Base-by-base conservation (phyloP, 306 rosid species). In the Biancaea sappan region DNA sequence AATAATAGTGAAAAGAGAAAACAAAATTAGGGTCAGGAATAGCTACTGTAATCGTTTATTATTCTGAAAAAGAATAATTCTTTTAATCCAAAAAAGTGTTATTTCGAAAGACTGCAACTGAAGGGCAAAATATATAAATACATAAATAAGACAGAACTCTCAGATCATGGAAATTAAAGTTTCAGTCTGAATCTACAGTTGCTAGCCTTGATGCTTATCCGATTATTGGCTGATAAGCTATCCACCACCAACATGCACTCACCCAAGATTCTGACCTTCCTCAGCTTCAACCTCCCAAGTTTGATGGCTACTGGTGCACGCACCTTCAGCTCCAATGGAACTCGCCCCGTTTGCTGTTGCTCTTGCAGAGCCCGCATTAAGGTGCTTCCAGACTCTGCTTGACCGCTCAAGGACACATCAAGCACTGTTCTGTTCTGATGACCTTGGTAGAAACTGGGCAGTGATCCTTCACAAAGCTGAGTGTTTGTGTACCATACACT, bases 371-470 rank as follows among this genome's bases (percentile, higher is more conserved):
- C 91, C 2, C 34, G 40, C 89, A 88, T 80, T 57, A 88, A 53
- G 19, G 83, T 66, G 74, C 35, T 86, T 31, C 89, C 93, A 4
- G 78, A 72, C 60, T 75, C 81, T 4, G 74, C 80, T 66, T 81
- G 77, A n/a, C 93, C 93, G 0, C 87, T 80, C 73, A 86, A 80
- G 66, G 77, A 79, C 72, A 88, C 86, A 15, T 84, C 56, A 22
- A 84, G 66, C 19, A 48, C 62, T 22, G 93, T 86, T 66, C 63
- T 86, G 83, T 88, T 86, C 60, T 61, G 82, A 71, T 88, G 91
- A 19, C 89, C 93, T 58, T 86, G 93, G 81, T 88, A 88, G 74
- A 88, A 88, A 26, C 29, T 72, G 19, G 93, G 89, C 53, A 88
- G 57, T 3, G 74, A 15, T 48, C 93, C 93, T 51, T 84, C 83